Base-by-base conservation (phyloP, 768 basidiomycete species). In the Pisolithus albus region DNA sequence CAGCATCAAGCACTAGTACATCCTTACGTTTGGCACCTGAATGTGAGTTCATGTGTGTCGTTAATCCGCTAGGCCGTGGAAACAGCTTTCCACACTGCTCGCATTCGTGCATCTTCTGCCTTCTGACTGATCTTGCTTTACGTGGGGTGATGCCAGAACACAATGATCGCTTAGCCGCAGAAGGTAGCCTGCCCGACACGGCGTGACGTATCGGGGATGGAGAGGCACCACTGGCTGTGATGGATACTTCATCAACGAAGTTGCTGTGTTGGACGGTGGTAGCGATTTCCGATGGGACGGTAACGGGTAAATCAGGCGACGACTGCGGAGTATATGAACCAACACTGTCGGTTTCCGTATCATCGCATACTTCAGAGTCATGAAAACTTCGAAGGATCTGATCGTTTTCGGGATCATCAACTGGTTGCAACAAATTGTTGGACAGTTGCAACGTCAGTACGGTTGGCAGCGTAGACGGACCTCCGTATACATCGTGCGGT, bases 41-140 rank as follows among this genome's bases (percentile, higher is more conserved):
- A 53, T 79, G 77, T 19, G 72, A 72, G 57, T 80, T 78, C 78
- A 77, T 75, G 59, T 79, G 77, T 24, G 77, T 79, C 24, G 68
- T 66, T 54, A 79, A 63, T 13, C 77, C 78, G 47, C 77, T 78
- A 5, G 78, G 77, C 3, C 77, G 68, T 15, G 77, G 77, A 55
- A 78, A 78, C 59, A 62, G 45, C 62, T 77, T 77, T 1, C 59
- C 53, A 64, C 77, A 79, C 5, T 72, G 63, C 8, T 51, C 57
- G 58, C 77, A 78, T 57, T 70, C 65, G 57, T 78, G 77, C 75
- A 77, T 77, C 57, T 79, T 78, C 2, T 72, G 68, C 49, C 68
- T 77, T 61, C 75, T 65, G 10, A 52, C 49, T 8, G 50, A 58
- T 40, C 52, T 65, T 1, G 18, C 7, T 10, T 59, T 45, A 16